A percentile compares a stretch with the other conserved stretches of the same genome.
Conservation (phyloP, 768 basidiomycete species). For the Russula sp. region DNA sequence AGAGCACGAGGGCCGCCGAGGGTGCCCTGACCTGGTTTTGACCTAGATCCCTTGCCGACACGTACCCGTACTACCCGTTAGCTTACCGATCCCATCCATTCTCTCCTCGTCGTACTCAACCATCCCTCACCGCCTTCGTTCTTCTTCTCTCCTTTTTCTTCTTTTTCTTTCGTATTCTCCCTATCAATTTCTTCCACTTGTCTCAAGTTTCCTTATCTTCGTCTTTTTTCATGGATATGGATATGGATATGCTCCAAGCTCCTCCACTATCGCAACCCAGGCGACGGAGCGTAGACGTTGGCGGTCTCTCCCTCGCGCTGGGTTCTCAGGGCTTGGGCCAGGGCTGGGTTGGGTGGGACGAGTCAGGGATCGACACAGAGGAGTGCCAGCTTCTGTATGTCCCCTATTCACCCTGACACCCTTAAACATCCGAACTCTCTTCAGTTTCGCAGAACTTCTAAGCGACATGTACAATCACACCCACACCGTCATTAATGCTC, state of each 20-base stretch:
- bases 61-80: too few relatives aligned
- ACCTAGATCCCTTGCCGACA: background rate
- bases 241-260: constrained; percentile 14
- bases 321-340: constrained; percentile 54
- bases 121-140: background rate
- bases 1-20: constrained; percentile 22
- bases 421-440: background rate
- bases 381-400: constrained; percentile 47
- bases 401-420: background rate
- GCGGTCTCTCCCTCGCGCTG: constrained; percentile 79
- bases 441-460: constrained; percentile 72
- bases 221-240: constrained; percentile 15
- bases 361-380: constrained; percentile 32
- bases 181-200: background rate
- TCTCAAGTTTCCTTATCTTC: background rate
- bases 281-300: constrained; percentile 82
- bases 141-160: background rate
- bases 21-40: background rate
- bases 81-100: background rate
- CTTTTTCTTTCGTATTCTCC: background rate
- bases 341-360: constrained; percentile 62
- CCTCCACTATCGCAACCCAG: constrained; percentile 27
- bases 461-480: constrained; percentile 84
- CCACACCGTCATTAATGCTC: constrained; percentile 58
- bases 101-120: background rate